A percentile compares a stretch with the other conserved stretches of the same genome.
phyloP scores from a whole-genome alignment of 176 grass and related monocot genomes.

The Secale cereale region DNA sequence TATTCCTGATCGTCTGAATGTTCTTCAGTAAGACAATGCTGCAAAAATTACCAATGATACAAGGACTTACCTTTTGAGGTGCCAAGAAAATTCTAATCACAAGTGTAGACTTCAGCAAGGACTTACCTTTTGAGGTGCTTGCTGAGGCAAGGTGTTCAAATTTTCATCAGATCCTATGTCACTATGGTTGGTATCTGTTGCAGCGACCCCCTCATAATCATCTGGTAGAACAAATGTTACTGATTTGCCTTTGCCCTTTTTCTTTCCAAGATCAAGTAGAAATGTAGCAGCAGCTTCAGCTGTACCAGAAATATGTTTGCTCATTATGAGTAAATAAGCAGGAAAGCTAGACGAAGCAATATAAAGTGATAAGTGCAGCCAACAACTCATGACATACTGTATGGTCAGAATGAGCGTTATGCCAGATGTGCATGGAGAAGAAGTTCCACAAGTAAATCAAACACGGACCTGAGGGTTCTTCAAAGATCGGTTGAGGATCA shows the following conservation, averaged over 20 bases:
- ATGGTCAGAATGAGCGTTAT: not conserved
- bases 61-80: constrained; percentile 17
- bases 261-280: constrained; percentile 23
- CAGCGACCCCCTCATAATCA: constrained; percentile 11
- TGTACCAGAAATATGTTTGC: constrained; percentile 24
- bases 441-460: constrained; percentile 4
- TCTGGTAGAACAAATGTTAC: constrained; percentile 50
- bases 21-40: constrained; percentile 31
- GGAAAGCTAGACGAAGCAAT: not conserved
- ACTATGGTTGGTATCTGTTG: constrained; percentile 11
- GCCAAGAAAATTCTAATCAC: not conserved
- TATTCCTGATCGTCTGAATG: constrained; percentile 20
- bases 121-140: constrained; percentile 28
- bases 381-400: not conserved
- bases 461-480: constrained; percentile 11
- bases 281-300: constrained; percentile 27
- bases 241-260: constrained; percentile 43
- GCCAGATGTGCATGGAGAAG: not conserved
- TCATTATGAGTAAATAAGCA: constrained; percentile 17
- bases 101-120: not conserved
- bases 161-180: constrained; percentile 21
- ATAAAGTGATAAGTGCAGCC: not conserved
- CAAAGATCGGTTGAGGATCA: constrained; percentile 3
- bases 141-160: constrained; percentile 15
- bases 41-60: not conserved